Evolutionary conservation across 768 basidiomycete species (phyloP), one percentile per base, ranked within the genome.

Genomic region (Russula compacta): DNA sequence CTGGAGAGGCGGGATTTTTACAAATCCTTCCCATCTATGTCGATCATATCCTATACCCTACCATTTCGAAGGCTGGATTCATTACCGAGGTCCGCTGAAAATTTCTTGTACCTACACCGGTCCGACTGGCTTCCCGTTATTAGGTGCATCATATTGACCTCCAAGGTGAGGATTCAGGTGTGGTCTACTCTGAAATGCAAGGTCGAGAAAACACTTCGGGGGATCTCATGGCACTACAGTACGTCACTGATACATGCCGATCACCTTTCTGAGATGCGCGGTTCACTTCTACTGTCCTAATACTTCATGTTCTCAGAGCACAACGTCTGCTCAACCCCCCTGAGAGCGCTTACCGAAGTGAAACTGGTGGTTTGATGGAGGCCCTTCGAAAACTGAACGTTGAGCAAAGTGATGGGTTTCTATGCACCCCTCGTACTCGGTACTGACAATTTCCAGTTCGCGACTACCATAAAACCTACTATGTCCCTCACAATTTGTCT

Each of bases 181-280:
- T 99, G 1, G 95, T 98, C 10, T 98, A 97, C 73, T 89, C 88
- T 69, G 90, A 94, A 75, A 97, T 97, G 94, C 92, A 95, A 74
- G 94, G 93, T 1, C 81, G 95, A 50, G 87, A 98, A 76, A 98
- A 98, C 69, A 93, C 90, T 0, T 83, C 91, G 2, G 85, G 83
- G 10, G 95, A 98, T 74, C 76, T 98, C 47, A 94, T 97, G 89
- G 84, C 86, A 40, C 80, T 94, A 32, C 76, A 83, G 92, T 93
- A 64, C 46, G 83, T 77, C 40, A 33, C 11, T 24, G 42, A 24
- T 50, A 2, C 8, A 39, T 15, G 43, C 48, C 6, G 12, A 11
- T 24, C 19, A 5, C 35, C 12, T 38, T 32, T 42, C 35, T 11
- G 17, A 35, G 32, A 32, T 15, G 12, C 6, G 29, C n/a, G 9